Conservation (phyloP, 495 filamentous ascomycete species). For the Aspergillus incahuasiensis region DNA sequence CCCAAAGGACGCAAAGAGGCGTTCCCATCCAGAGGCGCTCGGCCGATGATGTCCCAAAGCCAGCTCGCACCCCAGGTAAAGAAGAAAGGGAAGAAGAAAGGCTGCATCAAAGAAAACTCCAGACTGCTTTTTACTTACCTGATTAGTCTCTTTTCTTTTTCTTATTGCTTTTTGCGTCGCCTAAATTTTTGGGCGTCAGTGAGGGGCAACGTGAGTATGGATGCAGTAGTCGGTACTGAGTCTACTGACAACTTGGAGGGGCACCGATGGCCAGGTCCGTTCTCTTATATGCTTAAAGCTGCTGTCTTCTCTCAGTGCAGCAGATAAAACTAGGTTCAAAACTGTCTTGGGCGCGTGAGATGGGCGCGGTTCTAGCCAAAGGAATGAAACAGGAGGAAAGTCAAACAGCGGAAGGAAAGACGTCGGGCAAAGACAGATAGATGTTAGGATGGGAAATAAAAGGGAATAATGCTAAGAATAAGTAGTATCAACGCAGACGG, state of each 20-base stretch:
- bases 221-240: background rate
- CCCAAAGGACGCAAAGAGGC: conserved; percentile 6
- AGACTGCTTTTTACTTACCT: conserved; percentile 3
- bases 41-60: conserved; percentile 9
- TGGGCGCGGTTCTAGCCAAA: background rate
- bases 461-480: background rate
- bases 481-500: background rate
- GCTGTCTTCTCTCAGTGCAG: background rate
- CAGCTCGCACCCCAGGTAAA: background rate
- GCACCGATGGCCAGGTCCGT: background rate
- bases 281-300: background rate
- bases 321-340: background rate
- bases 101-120: conserved; percentile 6
- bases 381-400: conserved; percentile 8
- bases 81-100: background rate
- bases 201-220: background rate
- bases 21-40: conserved; percentile 3
- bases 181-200: background rate
- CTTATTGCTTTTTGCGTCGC: background rate
- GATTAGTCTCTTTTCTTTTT: background rate
- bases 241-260: conserved; percentile 18
- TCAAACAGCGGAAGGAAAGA: conserved; percentile 10
- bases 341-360: background rate
- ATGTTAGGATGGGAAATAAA: conserved; percentile 4
- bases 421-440: conserved; percentile 11